phyloP scores from a whole-genome alignment of 805 yeast species.

The Cyberlindnera samutprakarnensis region DNA sequence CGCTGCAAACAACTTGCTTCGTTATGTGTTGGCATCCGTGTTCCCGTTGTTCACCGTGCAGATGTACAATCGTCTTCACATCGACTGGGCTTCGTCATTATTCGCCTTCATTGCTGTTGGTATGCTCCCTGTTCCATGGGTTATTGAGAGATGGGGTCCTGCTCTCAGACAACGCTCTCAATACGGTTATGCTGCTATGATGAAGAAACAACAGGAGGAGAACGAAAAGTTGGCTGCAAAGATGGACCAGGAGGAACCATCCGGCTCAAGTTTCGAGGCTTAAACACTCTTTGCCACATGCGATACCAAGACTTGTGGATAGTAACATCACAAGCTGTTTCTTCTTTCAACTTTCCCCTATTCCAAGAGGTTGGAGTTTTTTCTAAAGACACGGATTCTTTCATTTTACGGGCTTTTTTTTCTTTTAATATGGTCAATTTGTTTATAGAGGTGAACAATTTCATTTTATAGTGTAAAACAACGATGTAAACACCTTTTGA shows the following conservation, averaged over 20 bases:
- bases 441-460: too few species aligned
- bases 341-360: too few species aligned
- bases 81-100: conserved; percentile 74
- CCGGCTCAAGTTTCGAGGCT: conserved; percentile 9
- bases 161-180: conserved; percentile 46
- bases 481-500: too few species aligned
- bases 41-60: conserved; percentile 84
- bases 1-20: conserved; percentile 78
- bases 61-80: conserved; percentile 65
- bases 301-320: too few species aligned
- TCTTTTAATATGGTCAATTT: too few species aligned
- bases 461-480: too few species aligned
- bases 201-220: conserved; percentile 33
- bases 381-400: too few species aligned
- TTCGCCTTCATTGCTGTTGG: conserved; percentile 60
- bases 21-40: conserved; percentile 69
- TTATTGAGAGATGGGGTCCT: conserved; percentile 54
- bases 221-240: conserved; percentile 8
- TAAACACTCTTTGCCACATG: too few species aligned
- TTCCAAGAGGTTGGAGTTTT: too few species aligned
- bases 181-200: conserved; percentile 50
- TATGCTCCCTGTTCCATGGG: conserved; percentile 70
- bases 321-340: too few species aligned
- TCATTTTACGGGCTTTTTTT: too few species aligned
- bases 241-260: conserved; percentile 5